These are phyloP conservation scores for Botryotinia calthae DNA, from an alignment of 2,329 filamentous ascomycete genomes.

Conservation along the genomic window DNA sequence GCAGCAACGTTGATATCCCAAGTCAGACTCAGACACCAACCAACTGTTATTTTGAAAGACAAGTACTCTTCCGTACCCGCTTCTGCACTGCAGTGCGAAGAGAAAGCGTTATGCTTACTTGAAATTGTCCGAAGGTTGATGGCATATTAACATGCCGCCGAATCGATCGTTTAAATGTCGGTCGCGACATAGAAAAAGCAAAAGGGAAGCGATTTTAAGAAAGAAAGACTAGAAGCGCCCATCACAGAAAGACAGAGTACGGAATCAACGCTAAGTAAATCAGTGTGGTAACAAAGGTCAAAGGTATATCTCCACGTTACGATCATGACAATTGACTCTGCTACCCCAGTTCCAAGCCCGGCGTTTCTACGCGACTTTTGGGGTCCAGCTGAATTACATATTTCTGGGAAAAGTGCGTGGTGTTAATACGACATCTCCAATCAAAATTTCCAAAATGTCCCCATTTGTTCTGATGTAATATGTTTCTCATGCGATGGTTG, in stretches of 20 bases:
- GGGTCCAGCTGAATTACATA: conserved; percentile 21
- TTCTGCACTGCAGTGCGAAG: conserved; percentile 18
- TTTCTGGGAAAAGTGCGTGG: neutral
- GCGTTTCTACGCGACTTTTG: conserved; percentile 18
- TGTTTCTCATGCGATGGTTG: neutral
- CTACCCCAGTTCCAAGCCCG: conserved; percentile 12
- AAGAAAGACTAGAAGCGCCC: conserved; percentile 6
- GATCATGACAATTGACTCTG: conserved; percentile 1
- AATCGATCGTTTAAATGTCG: neutral
- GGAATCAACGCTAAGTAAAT: neutral
- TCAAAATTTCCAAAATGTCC: neutral
- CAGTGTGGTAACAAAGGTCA: neutral
- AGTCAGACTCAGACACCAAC: conserved; percentile 4
- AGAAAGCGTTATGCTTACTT: conserved; percentile 18
- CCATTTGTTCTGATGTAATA: neutral
- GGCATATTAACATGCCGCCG: conserved; percentile 9
- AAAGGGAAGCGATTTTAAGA: neutral
- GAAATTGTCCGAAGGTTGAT: conserved; percentile 14
- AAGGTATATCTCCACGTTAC: conserved; percentile 20
- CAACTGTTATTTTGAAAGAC: conserved; percentile 9
- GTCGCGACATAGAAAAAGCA: neutral
- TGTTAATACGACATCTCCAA: conserved; percentile 1
- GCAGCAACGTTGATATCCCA: conserved; percentile 17
- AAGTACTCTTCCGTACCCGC: conserved; percentile 8
- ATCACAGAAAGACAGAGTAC: conserved; percentile 7